Percentiles rank a stretch among this genome's conserved stretches.
Evolutionary conservation across 441 rosid species (phyloP).

Genomic region (Erodium trifolium): DNA sequence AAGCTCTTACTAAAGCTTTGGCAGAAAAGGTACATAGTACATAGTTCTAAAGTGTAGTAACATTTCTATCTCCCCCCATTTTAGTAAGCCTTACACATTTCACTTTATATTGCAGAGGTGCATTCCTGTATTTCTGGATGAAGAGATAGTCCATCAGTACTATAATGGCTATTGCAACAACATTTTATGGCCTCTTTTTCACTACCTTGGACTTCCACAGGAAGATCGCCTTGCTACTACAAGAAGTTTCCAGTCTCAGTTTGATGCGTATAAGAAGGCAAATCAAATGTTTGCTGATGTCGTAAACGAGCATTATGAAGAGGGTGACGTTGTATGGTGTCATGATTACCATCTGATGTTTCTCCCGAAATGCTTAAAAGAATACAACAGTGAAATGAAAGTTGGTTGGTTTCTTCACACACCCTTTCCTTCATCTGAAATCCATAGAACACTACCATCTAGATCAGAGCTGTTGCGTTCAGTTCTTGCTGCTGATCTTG

Average conservation of each 20-base stretch:
- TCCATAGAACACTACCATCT: conserved; percentile 93
- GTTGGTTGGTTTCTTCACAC: conserved; percentile 99
- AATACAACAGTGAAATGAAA: conserved; percentile 71
- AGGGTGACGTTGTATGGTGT: conserved; percentile 99
- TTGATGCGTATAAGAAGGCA: conserved; percentile 92
- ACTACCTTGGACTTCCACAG: conserved; percentile 97
- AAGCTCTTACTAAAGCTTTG: conserved; percentile 80
- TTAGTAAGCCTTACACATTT: neutral
- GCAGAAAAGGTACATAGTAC: conserved; percentile 69
- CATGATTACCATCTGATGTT: conserved; percentile 99
- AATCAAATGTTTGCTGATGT: conserved; percentile 98
- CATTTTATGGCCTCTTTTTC: conserved; percentile 97
- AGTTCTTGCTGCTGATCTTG: conserved; percentile 97
- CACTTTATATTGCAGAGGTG: conserved; percentile 53
- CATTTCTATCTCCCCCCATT: neutral
- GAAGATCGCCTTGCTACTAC: conserved; percentile 99
- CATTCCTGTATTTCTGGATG: conserved; percentile 97
- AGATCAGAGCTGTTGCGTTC: conserved; percentile 88
- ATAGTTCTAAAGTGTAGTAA: neutral
- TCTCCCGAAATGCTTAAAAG: conserved; percentile 92
- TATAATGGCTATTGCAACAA: conserved; percentile 99
- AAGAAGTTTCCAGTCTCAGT: conserved; percentile 94
- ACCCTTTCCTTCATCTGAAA: conserved; percentile 98
- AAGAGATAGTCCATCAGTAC: conserved; percentile 97
- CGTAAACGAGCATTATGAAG: conserved; percentile 82